Conservation (phyloP, 2,329 filamentous ascomycete species). For the Monosporascus sp. region DNA sequence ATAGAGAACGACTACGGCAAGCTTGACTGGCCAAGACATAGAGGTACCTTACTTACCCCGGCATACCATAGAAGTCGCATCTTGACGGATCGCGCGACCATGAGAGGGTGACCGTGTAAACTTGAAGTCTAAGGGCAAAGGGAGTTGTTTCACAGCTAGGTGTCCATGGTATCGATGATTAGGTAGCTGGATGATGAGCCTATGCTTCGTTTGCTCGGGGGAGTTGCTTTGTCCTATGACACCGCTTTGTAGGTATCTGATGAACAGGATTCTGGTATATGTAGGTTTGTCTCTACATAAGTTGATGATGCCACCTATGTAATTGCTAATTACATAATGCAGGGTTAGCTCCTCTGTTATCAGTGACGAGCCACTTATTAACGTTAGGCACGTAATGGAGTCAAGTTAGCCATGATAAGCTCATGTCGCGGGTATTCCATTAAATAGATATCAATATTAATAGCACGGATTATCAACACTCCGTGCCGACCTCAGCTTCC, state of each 20-base stretch:
- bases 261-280: not conserved
- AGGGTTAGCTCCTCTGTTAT: too few relatives aligned
- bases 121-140: slow-evolving; percentile 1
- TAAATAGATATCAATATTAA: too few relatives aligned
- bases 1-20: not conserved
- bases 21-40: too few relatives aligned
- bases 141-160: not conserved
- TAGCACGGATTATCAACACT: too few relatives aligned
- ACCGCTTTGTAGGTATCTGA: not conserved
- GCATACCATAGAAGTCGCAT: slow-evolving; percentile 58
- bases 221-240: not conserved
- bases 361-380: too few relatives aligned
- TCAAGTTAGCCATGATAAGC: too few relatives aligned
- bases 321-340: not conserved
- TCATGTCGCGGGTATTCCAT: too few relatives aligned
- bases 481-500: too few relatives aligned
- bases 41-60: slow-evolving; percentile 39
- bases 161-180: not conserved
- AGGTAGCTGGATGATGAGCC: not conserved
- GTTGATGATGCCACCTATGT: slow-evolving; percentile 1
- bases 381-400: too few relatives aligned
- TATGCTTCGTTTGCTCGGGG: not conserved
- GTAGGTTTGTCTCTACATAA: not conserved
- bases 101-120: slow-evolving; percentile 1
- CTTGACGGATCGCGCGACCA: slow-evolving; percentile 23